These are phyloP conservation scores for Stropharia rugosoannulata DNA, from an alignment of 768 basidiomycete genomes.

Conservation along the genomic window DNA sequence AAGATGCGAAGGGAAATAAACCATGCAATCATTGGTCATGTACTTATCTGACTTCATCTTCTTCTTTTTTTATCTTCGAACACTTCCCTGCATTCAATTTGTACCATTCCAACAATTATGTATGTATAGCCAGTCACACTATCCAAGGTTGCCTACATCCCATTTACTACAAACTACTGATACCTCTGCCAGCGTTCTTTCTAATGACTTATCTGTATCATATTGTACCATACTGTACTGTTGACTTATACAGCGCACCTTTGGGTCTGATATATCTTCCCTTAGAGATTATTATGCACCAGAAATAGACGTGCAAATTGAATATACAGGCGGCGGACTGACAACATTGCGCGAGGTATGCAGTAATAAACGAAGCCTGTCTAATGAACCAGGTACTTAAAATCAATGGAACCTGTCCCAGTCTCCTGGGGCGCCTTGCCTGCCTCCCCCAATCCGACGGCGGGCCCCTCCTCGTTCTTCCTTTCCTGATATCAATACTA, in stretches of 20 bases:
- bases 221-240: too few relatives aligned
- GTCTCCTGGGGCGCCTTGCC: conserved; percentile 40
- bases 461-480: conserved; percentile 55
- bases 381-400: conserved; percentile 1
- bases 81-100: neutral
- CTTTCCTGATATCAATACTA: conserved; percentile 54
- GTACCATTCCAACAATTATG: neutral
- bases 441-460: conserved; percentile 52
- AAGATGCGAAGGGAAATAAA: neutral
- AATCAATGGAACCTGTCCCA: conserved; percentile 54
- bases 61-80: neutral
- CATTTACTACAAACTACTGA: neutral
- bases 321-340: too few relatives aligned
- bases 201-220: too few relatives aligned
- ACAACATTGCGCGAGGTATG: neutral
- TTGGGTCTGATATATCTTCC: too few relatives aligned
- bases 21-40: neutral
- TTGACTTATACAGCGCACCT: too few relatives aligned
- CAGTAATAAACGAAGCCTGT: neutral
- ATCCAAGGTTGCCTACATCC: neutral
- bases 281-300: too few relatives aligned
- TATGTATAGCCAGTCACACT: neutral
- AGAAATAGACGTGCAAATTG: too few relatives aligned
- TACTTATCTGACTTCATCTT: neutral
- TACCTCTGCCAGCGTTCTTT: neutral